These are phyloP conservation scores for Diaporthe amygdali DNA, from an alignment of 2,329 filamentous ascomycete genomes.

Conservation along the genomic window DNA sequence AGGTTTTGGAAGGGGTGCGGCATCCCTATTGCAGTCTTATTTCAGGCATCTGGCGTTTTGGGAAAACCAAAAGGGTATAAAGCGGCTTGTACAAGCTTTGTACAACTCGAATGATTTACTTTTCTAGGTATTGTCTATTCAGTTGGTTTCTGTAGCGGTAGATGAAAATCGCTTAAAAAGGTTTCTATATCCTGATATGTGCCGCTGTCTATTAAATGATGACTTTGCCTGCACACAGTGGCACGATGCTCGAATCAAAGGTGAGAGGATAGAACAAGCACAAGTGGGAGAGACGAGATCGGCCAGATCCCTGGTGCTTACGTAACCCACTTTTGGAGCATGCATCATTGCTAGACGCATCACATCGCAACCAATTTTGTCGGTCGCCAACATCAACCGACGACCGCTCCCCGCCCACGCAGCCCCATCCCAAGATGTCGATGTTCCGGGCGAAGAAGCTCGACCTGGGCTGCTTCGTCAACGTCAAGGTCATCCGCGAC, in stretches of 20 bases:
- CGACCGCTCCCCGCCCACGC: background rate
- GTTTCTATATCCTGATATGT: background rate
- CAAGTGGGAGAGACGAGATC: background rate
- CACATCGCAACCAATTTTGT: background rate
- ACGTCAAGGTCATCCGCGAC: constrained; percentile 86
- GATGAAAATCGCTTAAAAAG: background rate
- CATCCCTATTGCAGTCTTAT: background rate
- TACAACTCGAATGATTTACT: constrained; percentile 15
- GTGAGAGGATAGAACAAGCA: background rate
- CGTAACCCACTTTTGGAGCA: background rate
- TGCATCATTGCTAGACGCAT: background rate
- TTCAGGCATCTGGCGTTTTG: constrained; percentile 25
- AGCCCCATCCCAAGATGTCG: constrained; percentile 62
- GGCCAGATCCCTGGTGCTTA: background rate
- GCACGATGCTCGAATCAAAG: background rate
- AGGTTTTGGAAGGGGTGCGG: background rate
- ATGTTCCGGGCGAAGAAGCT: constrained; percentile 91
- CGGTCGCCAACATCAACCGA: constrained; percentile 1
- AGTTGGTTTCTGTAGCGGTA: background rate
- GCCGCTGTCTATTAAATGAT: background rate
- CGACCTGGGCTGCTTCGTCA: constrained; percentile 86
- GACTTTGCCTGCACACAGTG: background rate
- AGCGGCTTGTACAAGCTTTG: constrained; percentile 9
- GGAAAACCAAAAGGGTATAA: constrained; percentile 21
- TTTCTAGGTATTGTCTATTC: background rate